Base-by-base conservation (phyloP, 2,329 filamentous ascomycete species). In the Mariannaea sp. region DNA sequence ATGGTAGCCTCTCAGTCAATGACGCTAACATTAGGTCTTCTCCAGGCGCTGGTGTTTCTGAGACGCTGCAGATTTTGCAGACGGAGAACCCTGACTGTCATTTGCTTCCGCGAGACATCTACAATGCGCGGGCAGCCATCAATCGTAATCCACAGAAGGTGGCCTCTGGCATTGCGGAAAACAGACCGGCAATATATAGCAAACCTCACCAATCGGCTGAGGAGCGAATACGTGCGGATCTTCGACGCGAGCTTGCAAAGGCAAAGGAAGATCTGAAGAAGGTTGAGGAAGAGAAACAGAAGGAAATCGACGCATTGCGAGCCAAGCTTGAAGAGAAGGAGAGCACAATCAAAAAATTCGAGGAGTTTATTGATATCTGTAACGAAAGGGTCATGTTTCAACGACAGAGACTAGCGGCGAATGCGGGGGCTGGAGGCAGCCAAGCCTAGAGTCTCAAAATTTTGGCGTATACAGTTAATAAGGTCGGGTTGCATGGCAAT, bases 301-400 rank as follows among this genome's bases (percentile, higher is more conserved):
- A 83, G 52, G 79, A 84, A 63, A 78, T 87, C 35, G 82, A 82
- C 13, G 76, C 77, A 1, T 70, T 87, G 51, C 82, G 83, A 62
- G 75, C 77, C 49, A 77, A 84, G 63, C 68, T 92, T 13, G 80
- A 78, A 33, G 82, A 87, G 54, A 86, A 86, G 69, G 81, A 86
- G 55, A 77, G 79, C 63, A 77, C 81, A 54, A 87, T 87, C 49
- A 70, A 78, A 56, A 84, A 81, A 65, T 87, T 86, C 60, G 84
- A 87, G 70, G 84, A 85, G 79, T 87, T 87, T 48, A 86, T 87
- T 63, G 84, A 87, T 68, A 85, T 87, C 49, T 87, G 84, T 67
- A 87, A 87, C 62, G 78, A 85, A 66, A 75, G 84, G 43, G 84
- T 87, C 56, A 87, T 87, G 76, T 75, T 85, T 47, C 82, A 84